Conservation (phyloP, 2,329 filamentous ascomycete genomes). For the Chaetomium sp. region DNA sequence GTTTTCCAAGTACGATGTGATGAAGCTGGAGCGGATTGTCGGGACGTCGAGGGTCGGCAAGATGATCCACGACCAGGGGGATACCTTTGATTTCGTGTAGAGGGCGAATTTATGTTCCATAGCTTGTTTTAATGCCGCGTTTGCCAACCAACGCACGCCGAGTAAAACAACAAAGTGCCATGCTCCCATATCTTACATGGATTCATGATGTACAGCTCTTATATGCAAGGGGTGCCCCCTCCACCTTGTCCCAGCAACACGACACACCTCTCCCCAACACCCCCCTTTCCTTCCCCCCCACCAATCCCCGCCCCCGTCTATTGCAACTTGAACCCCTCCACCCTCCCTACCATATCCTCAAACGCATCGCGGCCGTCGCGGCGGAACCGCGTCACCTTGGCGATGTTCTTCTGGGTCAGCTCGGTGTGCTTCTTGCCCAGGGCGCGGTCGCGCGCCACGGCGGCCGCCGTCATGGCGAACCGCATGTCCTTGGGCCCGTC, state of each 20-base stretch:
- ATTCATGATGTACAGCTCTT: slow-evolving; percentile 16
- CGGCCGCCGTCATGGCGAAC: slow-evolving; percentile 89
- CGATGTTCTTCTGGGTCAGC: slow-evolving; percentile 75
- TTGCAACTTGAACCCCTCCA: slow-evolving; percentile 41
- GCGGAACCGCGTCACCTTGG: slow-evolving; percentile 80
- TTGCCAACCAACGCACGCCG: slow-evolving; percentile 15
- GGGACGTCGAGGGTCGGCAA: slow-evolving; percentile 77
- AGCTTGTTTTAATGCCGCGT: slow-evolving; percentile 9
- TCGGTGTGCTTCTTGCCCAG: slow-evolving; percentile 64
- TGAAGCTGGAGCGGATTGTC: slow-evolving; percentile 86
- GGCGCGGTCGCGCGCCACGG: slow-evolving; percentile 66
- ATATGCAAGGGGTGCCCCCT: neutral
- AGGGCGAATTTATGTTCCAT: slow-evolving; percentile 5
- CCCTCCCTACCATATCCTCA: slow-evolving; percentile 61
- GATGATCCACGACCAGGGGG: slow-evolving; percentile 81
- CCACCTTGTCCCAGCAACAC: neutral
- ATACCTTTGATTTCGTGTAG: slow-evolving; percentile 94
- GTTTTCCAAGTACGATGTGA: slow-evolving; percentile 86
- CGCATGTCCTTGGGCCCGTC: slow-evolving; percentile 93
- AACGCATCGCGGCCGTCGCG: slow-evolving; percentile 67
- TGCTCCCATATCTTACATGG: slow-evolving; percentile 15
- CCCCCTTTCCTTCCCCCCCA: neutral
- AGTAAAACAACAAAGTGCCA: neutral
- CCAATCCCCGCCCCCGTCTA: slow-evolving; percentile 9
- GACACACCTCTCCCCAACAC: neutral